phyloP scores from a whole-genome alignment of 495 filamentous ascomycete genomes.

The Melanomma pulvis-pyrius region DNA sequence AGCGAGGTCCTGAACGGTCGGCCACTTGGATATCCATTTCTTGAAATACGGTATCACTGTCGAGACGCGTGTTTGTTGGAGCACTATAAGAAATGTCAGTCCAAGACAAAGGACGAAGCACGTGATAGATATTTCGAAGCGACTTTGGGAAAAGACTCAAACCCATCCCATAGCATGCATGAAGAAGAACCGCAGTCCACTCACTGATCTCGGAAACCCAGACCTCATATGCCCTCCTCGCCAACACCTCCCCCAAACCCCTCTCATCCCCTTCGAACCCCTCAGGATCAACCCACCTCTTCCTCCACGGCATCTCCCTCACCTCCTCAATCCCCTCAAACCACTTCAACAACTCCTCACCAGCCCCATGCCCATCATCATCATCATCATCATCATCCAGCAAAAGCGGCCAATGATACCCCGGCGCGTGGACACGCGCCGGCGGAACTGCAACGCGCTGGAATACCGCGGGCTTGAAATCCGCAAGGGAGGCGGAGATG shows the following conservation, averaged over 20 bases:
- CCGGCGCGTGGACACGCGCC: slow-evolving; percentile 8
- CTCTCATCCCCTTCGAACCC: not conserved
- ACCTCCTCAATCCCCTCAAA: slow-evolving; percentile 25
- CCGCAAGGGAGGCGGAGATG: not conserved
- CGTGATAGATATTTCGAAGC: not conserved
- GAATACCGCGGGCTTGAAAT: slow-evolving; percentile 1
- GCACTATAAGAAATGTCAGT: slow-evolving; percentile 19
- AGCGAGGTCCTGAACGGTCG: slow-evolving; percentile 25
- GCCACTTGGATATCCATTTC: slow-evolving; percentile 31
- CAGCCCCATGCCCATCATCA: not conserved
- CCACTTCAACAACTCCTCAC: slow-evolving; percentile 18
- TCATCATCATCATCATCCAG: not conserved
- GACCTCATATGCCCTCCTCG: slow-evolving; percentile 29
- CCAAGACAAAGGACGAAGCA: not conserved
- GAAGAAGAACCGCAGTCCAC: not conserved
- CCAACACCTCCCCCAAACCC: not conserved
- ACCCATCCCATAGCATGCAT: not conserved
- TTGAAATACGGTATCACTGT: slow-evolving; percentile 34
- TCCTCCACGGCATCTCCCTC: slow-evolving; percentile 31
- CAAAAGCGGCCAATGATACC: slow-evolving; percentile 29
- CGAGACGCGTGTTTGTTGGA: slow-evolving; percentile 32
- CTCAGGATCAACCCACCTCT: slow-evolving; percentile 26
- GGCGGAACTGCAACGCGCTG: slow-evolving; percentile 14
- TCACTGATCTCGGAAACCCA: slow-evolving; percentile 31
- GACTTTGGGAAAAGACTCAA: not conserved